A percentile compares a stretch with the other conserved stretches of the same genome.
These are phyloP conservation scores for Crithidia thermophila DNA, from an alignment of 208 protist species.

Conservation along the genomic window DNA sequence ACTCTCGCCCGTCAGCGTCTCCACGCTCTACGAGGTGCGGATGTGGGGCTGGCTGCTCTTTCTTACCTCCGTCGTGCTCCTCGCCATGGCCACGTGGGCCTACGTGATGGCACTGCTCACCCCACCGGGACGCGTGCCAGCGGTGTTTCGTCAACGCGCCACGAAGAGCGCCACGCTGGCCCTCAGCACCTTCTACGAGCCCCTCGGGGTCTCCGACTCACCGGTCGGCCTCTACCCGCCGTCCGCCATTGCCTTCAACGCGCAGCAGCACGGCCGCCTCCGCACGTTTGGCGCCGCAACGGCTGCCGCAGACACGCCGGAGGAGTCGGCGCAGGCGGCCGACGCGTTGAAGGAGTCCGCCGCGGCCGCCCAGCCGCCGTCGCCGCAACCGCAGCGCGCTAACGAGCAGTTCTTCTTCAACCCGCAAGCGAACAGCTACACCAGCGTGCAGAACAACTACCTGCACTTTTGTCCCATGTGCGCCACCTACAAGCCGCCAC, in stretches of 20 bases:
- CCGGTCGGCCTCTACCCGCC: conserved; percentile 28
- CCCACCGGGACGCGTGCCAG: conserved; percentile 69
- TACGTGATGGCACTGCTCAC: conserved; percentile 74
- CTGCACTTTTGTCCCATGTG: conserved; percentile 85
- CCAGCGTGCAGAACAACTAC: conserved; percentile 59
- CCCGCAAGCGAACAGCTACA: conserved; percentile 56
- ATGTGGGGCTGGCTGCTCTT: conserved; percentile 64
- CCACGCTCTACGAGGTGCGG: conserved; percentile 23
- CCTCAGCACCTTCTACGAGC: conserved; percentile 66
- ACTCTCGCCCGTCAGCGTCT: conserved; percentile 2
- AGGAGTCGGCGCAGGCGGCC: background rate
- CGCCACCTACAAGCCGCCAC: conserved; percentile 82
- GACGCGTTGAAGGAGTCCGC: background rate
- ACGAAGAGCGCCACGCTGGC: conserved; percentile 73
- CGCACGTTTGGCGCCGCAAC: conserved; percentile 18
- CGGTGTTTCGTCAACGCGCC: conserved; percentile 67
- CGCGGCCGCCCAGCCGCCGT: background rate
- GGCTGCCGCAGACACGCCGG: background rate
- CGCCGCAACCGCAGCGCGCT: background rate
- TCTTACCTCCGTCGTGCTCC: conserved; percentile 52
- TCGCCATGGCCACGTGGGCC: conserved; percentile 70
- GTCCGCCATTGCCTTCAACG: conserved; percentile 7
- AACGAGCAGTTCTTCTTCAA: conserved; percentile 70
- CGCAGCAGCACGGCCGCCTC: conserved; percentile 28
- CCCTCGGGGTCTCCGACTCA: conserved; percentile 30